Conservation (phyloP, 495 filamentous ascomycete genomes). For the Penicillium fimorum region DNA sequence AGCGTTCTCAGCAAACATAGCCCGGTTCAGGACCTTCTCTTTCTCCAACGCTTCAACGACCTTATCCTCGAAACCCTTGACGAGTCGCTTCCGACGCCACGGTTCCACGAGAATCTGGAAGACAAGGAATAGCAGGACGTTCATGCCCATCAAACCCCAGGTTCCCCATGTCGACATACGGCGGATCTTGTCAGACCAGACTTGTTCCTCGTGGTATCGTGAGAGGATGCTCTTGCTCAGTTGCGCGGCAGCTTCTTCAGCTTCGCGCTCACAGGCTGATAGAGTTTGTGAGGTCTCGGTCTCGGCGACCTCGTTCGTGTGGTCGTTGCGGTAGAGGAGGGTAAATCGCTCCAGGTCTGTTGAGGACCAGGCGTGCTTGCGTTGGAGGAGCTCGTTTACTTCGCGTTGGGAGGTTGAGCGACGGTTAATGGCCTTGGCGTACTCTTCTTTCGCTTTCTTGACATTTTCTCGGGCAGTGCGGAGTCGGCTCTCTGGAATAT, state of each 20-base stretch:
- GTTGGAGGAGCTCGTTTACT: slow-evolving; percentile 87
- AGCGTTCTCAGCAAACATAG: slow-evolving; percentile 26
- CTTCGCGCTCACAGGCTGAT: slow-evolving; percentile 68
- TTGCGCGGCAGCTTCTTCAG: slow-evolving; percentile 70
- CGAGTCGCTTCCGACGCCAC: slow-evolving; percentile 74
- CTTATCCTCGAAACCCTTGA: slow-evolving; percentile 15
- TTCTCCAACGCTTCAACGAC: slow-evolving; percentile 67
- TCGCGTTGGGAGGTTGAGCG: slow-evolving; percentile 89
- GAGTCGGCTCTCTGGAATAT: slow-evolving; percentile 57
- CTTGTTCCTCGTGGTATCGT: slow-evolving; percentile 97
- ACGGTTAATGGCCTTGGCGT: slow-evolving; percentile 72
- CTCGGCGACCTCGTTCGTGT: slow-evolving; percentile 89
- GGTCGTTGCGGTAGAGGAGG: slow-evolving; percentile 83
- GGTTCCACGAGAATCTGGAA: slow-evolving; percentile 94
- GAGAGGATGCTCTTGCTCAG: slow-evolving; percentile 78
- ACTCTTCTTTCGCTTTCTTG: slow-evolving; percentile 66
- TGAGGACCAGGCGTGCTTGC: slow-evolving; percentile 89
- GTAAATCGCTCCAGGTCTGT: slow-evolving; percentile 93
- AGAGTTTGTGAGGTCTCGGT: slow-evolving; percentile 67
- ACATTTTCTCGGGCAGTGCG: slow-evolving; percentile 62
- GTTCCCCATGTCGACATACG: slow-evolving; percentile 97
- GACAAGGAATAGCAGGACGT: slow-evolving; percentile 83
- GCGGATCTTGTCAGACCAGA: slow-evolving; percentile 97
- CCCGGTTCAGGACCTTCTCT: slow-evolving; percentile 49
- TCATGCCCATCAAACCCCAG: slow-evolving; percentile 96